These are phyloP conservation scores for Porphyrellus cyaneotinctus DNA, from an alignment of 768 basidiomycete species.

Conservation along the genomic window DNA sequence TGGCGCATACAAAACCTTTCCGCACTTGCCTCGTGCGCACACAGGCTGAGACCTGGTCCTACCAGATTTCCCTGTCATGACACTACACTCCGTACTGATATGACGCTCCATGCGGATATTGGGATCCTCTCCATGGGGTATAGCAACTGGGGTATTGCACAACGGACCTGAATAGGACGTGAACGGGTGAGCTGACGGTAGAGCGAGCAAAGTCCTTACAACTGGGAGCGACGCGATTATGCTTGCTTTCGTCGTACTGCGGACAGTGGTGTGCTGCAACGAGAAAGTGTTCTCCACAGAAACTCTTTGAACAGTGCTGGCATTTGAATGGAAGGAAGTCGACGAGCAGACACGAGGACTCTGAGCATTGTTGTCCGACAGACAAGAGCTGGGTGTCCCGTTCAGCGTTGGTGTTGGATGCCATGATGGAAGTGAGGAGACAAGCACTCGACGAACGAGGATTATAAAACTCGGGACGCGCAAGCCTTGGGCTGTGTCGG, in stretches of 20 bases:
- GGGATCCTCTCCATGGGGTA: constrained; percentile 75
- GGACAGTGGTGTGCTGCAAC: constrained; percentile 63
- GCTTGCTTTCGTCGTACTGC: constrained; percentile 65
- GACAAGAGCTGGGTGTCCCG: constrained; percentile 56
- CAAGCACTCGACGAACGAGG: not conserved
- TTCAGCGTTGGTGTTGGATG: constrained; percentile 25
- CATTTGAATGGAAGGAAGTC: constrained; percentile 89
- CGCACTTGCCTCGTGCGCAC: constrained; percentile 61
- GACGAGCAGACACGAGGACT: constrained; percentile 60
- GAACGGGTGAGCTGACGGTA: not conserved
- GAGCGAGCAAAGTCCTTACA: constrained; percentile 46
- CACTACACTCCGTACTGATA: constrained; percentile 59
- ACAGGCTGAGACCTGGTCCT: constrained; percentile 46
- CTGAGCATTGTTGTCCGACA: constrained; percentile 70
- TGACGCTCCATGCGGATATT: constrained; percentile 80
- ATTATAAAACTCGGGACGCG: constrained; percentile 26
- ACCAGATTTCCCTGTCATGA: constrained; percentile 60
- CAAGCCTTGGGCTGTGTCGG: constrained; percentile 11
- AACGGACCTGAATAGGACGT: constrained; percentile 53
- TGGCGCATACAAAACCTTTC: constrained; percentile 69
- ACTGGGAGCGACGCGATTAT: constrained; percentile 71
- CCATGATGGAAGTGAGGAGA: not conserved
- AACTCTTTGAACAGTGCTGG: constrained; percentile 66
- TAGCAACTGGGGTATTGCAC: constrained; percentile 70
- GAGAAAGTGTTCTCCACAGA: constrained; percentile 78